Conservation (phyloP, 345 rosid genomes). For the Populus simonii region DNA sequence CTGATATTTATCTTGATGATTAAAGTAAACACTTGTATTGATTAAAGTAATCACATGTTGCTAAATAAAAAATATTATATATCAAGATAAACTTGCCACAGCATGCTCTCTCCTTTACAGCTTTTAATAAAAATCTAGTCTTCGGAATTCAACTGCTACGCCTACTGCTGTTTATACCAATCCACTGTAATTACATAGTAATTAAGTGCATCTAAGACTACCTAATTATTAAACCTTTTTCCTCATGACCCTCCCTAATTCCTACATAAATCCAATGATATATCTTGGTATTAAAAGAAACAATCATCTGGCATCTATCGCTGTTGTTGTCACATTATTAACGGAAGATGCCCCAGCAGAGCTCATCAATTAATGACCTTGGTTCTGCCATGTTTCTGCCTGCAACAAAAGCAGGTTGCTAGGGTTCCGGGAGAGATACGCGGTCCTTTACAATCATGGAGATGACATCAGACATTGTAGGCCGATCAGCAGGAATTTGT, state of each 20-base stretch:
- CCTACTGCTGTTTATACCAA: too few species aligned
- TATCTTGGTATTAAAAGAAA: too few species aligned
- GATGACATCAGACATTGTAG: conserved; percentile 10
- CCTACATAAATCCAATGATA: neutral
- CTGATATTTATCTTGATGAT: neutral
- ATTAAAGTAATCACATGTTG: neutral
- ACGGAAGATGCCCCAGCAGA: neutral
- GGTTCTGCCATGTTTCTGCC: neutral
- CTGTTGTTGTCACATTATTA: neutral
- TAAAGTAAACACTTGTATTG: neutral
- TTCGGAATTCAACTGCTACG: too few species aligned
- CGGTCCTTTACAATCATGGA: neutral
- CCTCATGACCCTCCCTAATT: neutral
- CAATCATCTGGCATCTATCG: neutral
- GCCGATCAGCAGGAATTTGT: conserved; percentile 2
- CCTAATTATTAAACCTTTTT: neutral
- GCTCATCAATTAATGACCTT: neutral
- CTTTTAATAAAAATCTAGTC: neutral
- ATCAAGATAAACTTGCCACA: conserved; percentile 1
- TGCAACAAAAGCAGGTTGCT: neutral
- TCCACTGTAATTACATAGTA: neutral
- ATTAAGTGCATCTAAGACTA: neutral
- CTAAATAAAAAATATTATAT: neutral
- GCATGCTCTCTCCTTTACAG: neutral
- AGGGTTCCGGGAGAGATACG: neutral